Percentiles rank a stretch among this genome's conserved stretches.
Conservation (phyloP, 2,329 filamentous ascomycete genomes). For the Pseudocercospora macadamiae region DNA sequence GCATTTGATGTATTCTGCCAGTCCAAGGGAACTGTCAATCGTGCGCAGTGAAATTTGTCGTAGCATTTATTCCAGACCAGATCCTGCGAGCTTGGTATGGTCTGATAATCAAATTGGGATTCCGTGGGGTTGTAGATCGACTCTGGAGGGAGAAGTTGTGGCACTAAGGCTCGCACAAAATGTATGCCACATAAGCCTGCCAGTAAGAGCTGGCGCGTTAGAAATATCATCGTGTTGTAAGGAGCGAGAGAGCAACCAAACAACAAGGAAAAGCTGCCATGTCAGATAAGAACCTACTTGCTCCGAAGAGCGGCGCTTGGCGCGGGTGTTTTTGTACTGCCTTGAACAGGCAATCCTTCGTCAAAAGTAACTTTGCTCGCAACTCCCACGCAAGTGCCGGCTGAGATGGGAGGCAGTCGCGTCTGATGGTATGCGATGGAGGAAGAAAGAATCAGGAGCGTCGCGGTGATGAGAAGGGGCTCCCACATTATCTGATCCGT, state of each 20-base stretch:
- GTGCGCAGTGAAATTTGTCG: slow-evolving; percentile 52
- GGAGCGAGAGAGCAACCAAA: not conserved
- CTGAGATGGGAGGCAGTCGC: not conserved
- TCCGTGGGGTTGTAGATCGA: not conserved
- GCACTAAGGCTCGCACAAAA: not conserved
- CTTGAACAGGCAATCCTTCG: not conserved
- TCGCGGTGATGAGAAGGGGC: not conserved
- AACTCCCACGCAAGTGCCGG: not conserved
- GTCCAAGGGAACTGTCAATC: slow-evolving; percentile 52
- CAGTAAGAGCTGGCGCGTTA: not conserved
- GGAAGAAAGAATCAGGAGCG: not conserved
- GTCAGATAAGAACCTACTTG: not conserved
- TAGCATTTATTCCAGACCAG: slow-evolving; percentile 41
- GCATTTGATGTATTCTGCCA: slow-evolving; percentile 28
- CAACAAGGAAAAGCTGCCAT: not conserved
- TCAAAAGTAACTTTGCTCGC: not conserved
- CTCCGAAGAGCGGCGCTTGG: not conserved
- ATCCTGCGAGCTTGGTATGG: slow-evolving; percentile 14
- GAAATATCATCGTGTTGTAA: not conserved
- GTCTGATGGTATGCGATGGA: not conserved
- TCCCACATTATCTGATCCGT: not conserved
- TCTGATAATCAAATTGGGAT: slow-evolving; percentile 21
- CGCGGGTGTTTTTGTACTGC: not conserved
- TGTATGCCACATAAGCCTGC: not conserved
- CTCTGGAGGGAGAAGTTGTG: not conserved